Conservation (phyloP, 75 land plant genomes). For the Sequoiadendron giganteum region DNA sequence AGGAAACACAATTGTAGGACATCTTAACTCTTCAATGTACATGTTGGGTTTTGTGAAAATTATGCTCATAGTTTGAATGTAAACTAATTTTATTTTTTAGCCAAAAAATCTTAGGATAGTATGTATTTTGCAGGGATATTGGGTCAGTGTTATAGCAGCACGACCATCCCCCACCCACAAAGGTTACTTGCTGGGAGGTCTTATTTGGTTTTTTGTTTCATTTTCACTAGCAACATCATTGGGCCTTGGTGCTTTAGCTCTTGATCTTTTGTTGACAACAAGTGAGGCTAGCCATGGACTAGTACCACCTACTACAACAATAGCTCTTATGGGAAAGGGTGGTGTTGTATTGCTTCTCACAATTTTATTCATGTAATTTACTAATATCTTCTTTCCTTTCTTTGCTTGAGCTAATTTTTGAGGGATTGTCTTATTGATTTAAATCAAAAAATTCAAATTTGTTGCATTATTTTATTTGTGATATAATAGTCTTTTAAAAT, state of each 20-base stretch:
- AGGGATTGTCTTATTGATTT: neutral
- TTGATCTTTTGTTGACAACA: constrained; percentile 83
- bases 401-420: neutral
- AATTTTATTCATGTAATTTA: constrained; percentile 88
- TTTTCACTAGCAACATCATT: constrained; percentile 89
- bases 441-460: neutral
- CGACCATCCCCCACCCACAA: constrained; percentile 94
- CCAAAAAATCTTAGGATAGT: neutral
- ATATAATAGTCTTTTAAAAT: neutral
- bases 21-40: neutral
- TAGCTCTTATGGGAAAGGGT: constrained; percentile 88
- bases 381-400: neutral
- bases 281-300: constrained; percentile 84
- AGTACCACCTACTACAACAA: constrained; percentile 92
- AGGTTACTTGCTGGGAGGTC: constrained; percentile 91
- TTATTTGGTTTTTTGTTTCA: constrained; percentile 98
- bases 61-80: neutral
- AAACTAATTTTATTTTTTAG: neutral
- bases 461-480: neutral
- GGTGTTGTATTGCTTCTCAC: constrained; percentile 94
- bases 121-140: constrained; percentile 66
- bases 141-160: constrained; percentile 92
- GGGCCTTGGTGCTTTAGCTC: constrained; percentile 93
- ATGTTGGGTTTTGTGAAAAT: neutral
- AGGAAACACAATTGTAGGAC: neutral